Percentiles rank a stretch among this genome's conserved stretches.
Conservation (phyloP, 768 basidiomycete species). For the Leccinum imitatum region DNA sequence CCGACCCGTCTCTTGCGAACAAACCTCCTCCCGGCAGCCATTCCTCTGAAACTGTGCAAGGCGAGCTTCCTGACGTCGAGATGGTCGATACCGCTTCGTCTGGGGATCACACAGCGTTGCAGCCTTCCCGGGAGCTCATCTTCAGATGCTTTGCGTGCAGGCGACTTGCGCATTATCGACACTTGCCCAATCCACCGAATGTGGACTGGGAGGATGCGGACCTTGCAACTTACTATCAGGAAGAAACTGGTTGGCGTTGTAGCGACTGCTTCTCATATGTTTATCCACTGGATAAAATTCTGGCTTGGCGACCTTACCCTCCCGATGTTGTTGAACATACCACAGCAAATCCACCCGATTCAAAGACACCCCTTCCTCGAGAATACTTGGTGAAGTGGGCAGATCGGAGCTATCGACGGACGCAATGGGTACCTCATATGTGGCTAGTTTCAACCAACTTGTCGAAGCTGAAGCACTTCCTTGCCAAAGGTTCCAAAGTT, state of each 20-base stretch:
- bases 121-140: slow-evolving; percentile 45
- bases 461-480: slow-evolving; percentile 76
- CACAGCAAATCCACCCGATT: slow-evolving; percentile 42
- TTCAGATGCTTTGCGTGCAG: slow-evolving; percentile 87
- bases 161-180: slow-evolving; percentile 77
- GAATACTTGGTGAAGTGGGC: slow-evolving; percentile 95
- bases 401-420: slow-evolving; percentile 71
- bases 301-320: slow-evolving; percentile 90
- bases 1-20: slow-evolving; percentile 36
- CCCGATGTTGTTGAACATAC: slow-evolving; percentile 56
- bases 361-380: slow-evolving; percentile 68
- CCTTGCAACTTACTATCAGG: slow-evolving; percentile 64
- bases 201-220: slow-evolving; percentile 36
- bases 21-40: slow-evolving; percentile 12
- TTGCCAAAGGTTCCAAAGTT: slow-evolving; percentile 65
- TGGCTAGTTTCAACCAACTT: slow-evolving; percentile 75
- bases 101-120: slow-evolving; percentile 19
- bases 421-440: slow-evolving; percentile 90
- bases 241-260: slow-evolving; percentile 60
- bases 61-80: slow-evolving; percentile 29
- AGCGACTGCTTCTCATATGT: slow-evolving; percentile 73
- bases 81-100: slow-evolving; percentile 33
- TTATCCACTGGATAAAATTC: slow-evolving; percentile 75
- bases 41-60: slow-evolving; percentile 10
- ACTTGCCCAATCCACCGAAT: slow-evolving; percentile 53